Conservation (phyloP, 2,329 filamentous ascomycete genomes). For the Madurella fahalii region DNA sequence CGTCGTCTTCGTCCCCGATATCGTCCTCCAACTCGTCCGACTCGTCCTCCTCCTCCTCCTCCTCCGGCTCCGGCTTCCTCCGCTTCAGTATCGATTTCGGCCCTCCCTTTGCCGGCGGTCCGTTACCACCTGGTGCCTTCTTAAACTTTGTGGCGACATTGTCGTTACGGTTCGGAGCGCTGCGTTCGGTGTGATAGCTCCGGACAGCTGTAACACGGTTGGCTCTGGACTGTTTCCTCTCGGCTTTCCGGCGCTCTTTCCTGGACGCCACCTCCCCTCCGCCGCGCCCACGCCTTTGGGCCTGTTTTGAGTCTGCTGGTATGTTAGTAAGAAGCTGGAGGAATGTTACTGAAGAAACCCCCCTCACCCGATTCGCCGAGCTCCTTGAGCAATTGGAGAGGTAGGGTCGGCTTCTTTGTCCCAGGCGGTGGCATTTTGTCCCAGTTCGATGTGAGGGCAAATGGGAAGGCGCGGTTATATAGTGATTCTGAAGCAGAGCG, state of each 20-base stretch:
- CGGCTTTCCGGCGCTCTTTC: constrained; percentile 65
- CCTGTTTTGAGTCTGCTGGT: constrained; percentile 25
- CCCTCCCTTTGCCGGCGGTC: not conserved
- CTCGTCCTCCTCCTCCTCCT: constrained; percentile 13
- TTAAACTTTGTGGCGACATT: not conserved
- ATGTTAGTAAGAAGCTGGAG: constrained; percentile 28
- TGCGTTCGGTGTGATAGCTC: constrained; percentile 10
- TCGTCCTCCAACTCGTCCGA: constrained; percentile 7
- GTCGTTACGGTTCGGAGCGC: not conserved
- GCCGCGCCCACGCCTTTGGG: constrained; percentile 6
- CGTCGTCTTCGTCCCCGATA: constrained; percentile 7
- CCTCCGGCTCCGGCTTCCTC: constrained; percentile 9
- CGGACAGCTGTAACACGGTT: constrained; percentile 30
- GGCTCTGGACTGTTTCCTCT: constrained; percentile 58
- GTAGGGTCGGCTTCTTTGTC: constrained; percentile 39
- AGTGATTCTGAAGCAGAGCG: too few relatives aligned
- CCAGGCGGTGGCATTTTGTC: constrained; percentile 28
- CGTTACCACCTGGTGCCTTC: constrained; percentile 6
- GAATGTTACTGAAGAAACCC: not conserved
- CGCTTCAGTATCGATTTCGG: constrained; percentile 17
- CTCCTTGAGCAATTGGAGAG: constrained; percentile 41
- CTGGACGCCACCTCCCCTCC: constrained; percentile 33
- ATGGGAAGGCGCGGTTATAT: not conserved
- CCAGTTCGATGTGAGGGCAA: not conserved
- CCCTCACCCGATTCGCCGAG: constrained; percentile 31